phyloP scores from a whole-genome alignment of 1,284 basidiomycete species.

The Gymnopus androsaceus region DNA sequence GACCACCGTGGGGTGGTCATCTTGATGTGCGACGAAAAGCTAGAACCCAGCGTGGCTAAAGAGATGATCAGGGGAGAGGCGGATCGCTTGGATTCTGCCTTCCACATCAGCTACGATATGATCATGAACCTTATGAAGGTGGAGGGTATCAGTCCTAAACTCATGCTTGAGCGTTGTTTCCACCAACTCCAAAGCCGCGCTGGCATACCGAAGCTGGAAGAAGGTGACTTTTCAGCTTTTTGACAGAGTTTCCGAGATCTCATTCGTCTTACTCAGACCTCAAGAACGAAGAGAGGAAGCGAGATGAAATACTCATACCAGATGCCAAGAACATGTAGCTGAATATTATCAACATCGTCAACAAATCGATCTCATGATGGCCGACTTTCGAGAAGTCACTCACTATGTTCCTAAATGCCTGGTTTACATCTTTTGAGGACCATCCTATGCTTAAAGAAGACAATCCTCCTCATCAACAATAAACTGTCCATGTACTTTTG shows the following conservation, averaged over 20 bases:
- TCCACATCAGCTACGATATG: slow-evolving; percentile 99
- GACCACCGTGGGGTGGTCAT: slow-evolving; percentile 99
- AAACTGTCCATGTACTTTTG: slow-evolving; percentile 92
- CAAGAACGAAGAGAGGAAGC: slow-evolving; percentile 70
- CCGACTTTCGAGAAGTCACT: slow-evolving; percentile 89
- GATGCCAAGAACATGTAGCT: slow-evolving; percentile 82
- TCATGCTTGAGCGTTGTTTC: slow-evolving; percentile 98
- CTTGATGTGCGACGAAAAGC: slow-evolving; percentile 99
- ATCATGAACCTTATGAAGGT: slow-evolving; percentile 98
- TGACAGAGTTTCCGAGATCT: background rate
- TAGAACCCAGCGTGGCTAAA: slow-evolving; percentile 92
- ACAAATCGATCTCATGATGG: slow-evolving; percentile 86
- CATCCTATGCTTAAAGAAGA: slow-evolving; percentile 60
- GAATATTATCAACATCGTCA: slow-evolving; percentile 92
- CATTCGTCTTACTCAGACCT: slow-evolving; percentile 56
- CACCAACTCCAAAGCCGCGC: slow-evolving; percentile 97
- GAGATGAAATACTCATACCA: slow-evolving; percentile 70
- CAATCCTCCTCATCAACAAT: slow-evolving; percentile 83
- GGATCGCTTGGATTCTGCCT: slow-evolving; percentile 95
- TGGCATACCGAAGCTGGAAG: slow-evolving; percentile 85
- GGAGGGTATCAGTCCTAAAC: slow-evolving; percentile 97
- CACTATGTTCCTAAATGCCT: too few relatives aligned
- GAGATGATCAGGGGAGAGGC: slow-evolving; percentile 99
- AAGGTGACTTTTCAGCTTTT: slow-evolving; percentile 50
- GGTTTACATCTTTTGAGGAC: too few relatives aligned